Base-by-base conservation (phyloP, 2,329 filamentous ascomycete species). In the Geosmithia flava region DNA sequence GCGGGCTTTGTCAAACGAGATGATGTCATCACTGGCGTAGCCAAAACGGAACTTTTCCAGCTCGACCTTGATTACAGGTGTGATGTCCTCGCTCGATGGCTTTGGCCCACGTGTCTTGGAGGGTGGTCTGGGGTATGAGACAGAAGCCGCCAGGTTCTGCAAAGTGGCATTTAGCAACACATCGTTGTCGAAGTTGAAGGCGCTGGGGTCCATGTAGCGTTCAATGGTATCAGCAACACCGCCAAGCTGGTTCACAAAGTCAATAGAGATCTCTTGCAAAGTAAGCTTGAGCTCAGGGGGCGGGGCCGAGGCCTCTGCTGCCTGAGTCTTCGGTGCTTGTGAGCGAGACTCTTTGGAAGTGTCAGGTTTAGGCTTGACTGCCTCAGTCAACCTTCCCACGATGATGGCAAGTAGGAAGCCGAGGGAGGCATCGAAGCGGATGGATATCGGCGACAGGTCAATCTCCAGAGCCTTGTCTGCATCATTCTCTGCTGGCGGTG, bases 11-110 rank as follows among this genome's bases (percentile, higher is more conserved):
- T 82, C 75, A 52, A 85, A 84, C 1, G 76, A 81, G 37, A 85
- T 52, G 37, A 85, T 81, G 48, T 80, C 74, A 40, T 77, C 78
- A 51, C 76, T 69, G 2, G 72, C 69, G 56, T 84, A 83, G 1
- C 80, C 80, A 54, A 85, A 79, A 0, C 68, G 68, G 55, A 85
- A 77, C 52, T 76, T 78, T 52, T 76, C 68, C 2, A 83, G 56
- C 42, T 71, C 66, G 11, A 80, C 55, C 41, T 61, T 69, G 4
- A 58, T 68, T 40, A 58, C 48, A 15, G 55, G 52, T 37, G 54
- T 17, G 17, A 51, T 45, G 16, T 55, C 64, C 59, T 44, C 68
- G 54, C 20, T 29, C n/a, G 33, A 16, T 3, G 33, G 17, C 20
- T 60, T 47, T 17, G 16, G 3, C 11, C 15, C 23, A 27, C 23